A percentile compares a stretch with the other conserved stretches of the same genome.
These are phyloP conservation scores for Phaeosphaeria sp. DNA, from an alignment of 2,329 filamentous ascomycete species.

Conservation along the genomic window DNA sequence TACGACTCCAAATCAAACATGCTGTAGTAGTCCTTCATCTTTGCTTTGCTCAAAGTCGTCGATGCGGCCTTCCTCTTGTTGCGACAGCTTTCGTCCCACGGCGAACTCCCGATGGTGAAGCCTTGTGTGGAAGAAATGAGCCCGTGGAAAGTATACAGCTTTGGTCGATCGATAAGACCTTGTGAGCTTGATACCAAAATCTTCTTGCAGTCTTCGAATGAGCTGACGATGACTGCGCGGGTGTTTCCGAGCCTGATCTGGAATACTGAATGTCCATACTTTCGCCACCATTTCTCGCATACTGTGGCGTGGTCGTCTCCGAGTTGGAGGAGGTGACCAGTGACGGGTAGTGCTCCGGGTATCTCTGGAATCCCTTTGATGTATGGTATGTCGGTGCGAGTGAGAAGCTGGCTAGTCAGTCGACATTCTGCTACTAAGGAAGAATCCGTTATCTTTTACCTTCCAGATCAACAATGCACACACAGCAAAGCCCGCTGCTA, in stretches of 20 bases:
- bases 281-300: constrained; percentile 59
- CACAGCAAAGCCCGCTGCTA: not conserved
- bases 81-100: constrained; percentile 62
- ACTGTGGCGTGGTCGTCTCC: constrained; percentile 62
- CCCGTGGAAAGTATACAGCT: constrained; percentile 61
- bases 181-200: constrained; percentile 59
- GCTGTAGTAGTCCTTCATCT: constrained; percentile 56
- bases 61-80: constrained; percentile 61
- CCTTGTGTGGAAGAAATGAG: constrained; percentile 58
- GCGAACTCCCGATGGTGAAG: constrained; percentile 62
- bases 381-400: constrained; percentile 56
- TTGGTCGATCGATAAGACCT: constrained; percentile 59
- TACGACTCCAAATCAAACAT: constrained; percentile 63
- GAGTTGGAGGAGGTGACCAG: constrained; percentile 59
- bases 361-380: constrained; percentile 59
- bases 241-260: constrained; percentile 63
- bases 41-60: constrained; percentile 54
- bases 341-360: constrained; percentile 57
- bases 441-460: not conserved
- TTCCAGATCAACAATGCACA: constrained; percentile 7
- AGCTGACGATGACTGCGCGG: constrained; percentile 60
- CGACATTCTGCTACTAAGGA: not conserved
- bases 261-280: constrained; percentile 57
- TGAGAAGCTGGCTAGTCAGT: constrained; percentile 13
- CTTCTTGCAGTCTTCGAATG: constrained; percentile 59